Evolutionary conservation across 164 flowering plant genomes (phyloP), one percentile per base, ranked within the genome.

Genomic region (Vitis cinerea): DNA sequence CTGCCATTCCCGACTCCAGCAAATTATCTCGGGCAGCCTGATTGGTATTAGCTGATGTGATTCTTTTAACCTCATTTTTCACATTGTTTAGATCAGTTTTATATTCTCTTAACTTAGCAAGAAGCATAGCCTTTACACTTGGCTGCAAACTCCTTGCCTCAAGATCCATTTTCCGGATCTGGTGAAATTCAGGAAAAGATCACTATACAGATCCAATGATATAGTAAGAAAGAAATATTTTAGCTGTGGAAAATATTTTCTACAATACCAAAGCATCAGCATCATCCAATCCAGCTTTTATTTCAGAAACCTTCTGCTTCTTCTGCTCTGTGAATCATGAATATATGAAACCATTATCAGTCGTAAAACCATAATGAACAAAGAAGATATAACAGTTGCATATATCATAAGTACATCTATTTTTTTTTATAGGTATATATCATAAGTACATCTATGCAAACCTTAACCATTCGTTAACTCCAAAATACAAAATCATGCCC

Each of bases 91-190:
- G 78, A 82, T 93, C 98, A 69, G 96, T 85, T 72, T 90, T 93
- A 69, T 91, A 91, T 62, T 91, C 98, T 81, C 98, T 88, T 53
- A 93, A 78, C 75, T 91, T 93, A 16, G 87, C 91, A 75, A 93
- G 91, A 64, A 93, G 97, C 56, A 81, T 84, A 63, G 88, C 91
- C 79, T 84, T 93, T 1, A 88, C 82, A 79, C 88, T 87, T 51
- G 98, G 96, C 75, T 80, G 98, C 82, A 93, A 86, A 78, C 86
- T 87, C 81, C 98, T 88, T 15, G 96, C 98, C 78, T 93, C 98
- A 64, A 85, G 84, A 77, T 93, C 98, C 98, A 93, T 90, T 76
- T 90, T 92, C 65, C 91, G 83, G 50, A 88, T 86, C 97, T 92
- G 78, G 31, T 58, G 15, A 73, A 49, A 75, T 48, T 9, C 47